Evolutionary conservation across 768 basidiomycete species (phyloP).

Genomic region (Tulasnella sp.): DNA sequence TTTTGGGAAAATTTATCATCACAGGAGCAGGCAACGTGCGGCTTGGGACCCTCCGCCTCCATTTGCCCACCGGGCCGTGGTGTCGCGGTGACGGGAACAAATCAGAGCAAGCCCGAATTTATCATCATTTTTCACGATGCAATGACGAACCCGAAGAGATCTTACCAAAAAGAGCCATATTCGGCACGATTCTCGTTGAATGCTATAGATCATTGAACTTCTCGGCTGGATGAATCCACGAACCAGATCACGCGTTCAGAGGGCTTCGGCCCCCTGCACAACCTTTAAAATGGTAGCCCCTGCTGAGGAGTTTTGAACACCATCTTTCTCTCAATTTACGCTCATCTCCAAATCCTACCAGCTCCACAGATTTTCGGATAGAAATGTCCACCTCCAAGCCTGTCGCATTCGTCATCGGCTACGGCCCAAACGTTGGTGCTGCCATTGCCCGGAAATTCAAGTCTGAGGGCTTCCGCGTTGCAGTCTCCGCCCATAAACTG

Average conservation of each 20-base stretch:
- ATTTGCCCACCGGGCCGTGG: too few species aligned
- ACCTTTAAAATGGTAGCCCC: background rate
- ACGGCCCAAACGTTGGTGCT: slow-evolving; percentile 13
- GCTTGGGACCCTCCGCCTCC: too few species aligned
- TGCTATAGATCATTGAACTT: background rate
- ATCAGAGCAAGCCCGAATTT: background rate
- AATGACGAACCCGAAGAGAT: background rate
- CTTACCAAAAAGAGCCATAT: background rate
- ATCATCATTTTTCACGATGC: background rate
- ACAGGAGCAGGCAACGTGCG: too few species aligned
- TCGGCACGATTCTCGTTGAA: background rate
- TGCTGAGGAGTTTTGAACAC: background rate
- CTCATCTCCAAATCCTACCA: background rate
- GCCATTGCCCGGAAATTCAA: slow-evolving; percentile 8
- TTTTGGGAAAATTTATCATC: too few species aligned
- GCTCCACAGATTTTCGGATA: background rate
- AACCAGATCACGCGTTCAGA: background rate
- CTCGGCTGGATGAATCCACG: background rate
- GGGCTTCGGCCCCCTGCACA: background rate
- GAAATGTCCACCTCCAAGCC: background rate
- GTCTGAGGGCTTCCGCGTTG: background rate
- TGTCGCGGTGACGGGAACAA: background rate
- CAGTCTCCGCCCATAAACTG: background rate
- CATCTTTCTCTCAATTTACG: background rate
- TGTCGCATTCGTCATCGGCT: slow-evolving; percentile 14